Percentiles rank a stretch among this genome's conserved stretches.
phyloP scores from a whole-genome alignment of 257 asterid genomes.

The Solanum dulcamara region DNA sequence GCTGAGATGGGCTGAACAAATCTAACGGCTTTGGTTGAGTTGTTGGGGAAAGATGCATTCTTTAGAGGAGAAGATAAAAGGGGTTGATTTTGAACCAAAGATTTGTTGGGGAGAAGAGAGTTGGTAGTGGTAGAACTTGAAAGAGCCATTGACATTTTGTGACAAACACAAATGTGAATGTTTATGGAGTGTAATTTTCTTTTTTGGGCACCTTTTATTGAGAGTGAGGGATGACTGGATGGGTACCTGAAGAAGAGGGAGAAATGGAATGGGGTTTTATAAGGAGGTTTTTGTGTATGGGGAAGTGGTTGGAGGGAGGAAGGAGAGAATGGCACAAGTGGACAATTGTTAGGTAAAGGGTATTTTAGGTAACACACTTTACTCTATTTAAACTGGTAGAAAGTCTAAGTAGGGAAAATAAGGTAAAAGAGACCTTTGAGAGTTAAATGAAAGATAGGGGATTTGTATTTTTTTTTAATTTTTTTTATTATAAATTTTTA shows the following conservation, averaged over 20 bases:
- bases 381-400: not conserved
- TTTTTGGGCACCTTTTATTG: not conserved
- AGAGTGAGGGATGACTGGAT: not conserved
- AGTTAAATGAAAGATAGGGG: too few relatives aligned
- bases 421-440: too few relatives aligned
- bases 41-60: not conserved
- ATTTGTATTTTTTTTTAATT: too few relatives aligned
- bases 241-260: not conserved
- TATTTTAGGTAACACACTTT: not conserved
- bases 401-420: too few relatives aligned
- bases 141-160: conserved; percentile 21
- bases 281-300: conserved; percentile 7
- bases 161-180: not conserved
- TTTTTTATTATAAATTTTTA: too few relatives aligned
- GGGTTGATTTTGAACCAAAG: conserved; percentile 6
- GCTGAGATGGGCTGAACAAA: conserved; percentile 30
- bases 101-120: conserved; percentile 28
- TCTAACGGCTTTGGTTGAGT: conserved; percentile 9
- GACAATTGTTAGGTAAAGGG: not conserved
- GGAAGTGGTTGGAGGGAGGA: not conserved
- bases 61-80: conserved; percentile 3
- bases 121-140: conserved; percentile 11
- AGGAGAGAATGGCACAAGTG: not conserved
- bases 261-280: conserved; percentile 12
- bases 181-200: not conserved